Evolutionary conservation across 306 rosid species (phyloP).

Genomic region (Inga laurina): DNA sequence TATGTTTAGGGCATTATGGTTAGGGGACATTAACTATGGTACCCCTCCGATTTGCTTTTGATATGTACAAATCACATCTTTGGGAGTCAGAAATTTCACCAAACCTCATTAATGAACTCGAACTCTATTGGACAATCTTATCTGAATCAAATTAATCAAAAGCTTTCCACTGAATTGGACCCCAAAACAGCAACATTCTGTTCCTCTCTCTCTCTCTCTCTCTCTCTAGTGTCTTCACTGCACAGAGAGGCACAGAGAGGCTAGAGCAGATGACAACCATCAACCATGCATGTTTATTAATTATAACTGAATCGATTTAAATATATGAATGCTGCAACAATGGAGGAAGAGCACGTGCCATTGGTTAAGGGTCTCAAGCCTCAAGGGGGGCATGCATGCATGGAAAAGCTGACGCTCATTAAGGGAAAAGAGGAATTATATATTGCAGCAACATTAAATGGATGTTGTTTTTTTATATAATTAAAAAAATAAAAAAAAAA

Average conservation of each 20-base stretch:
- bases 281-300: neutral
- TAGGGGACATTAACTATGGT: constrained; percentile 59
- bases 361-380: constrained; percentile 19
- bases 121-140: constrained; percentile 41
- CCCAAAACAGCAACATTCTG: constrained; percentile 52
- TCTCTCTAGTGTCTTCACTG: constrained; percentile 2
- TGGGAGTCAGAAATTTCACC: constrained; percentile 60
- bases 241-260: neutral
- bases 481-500: neutral
- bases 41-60: constrained; percentile 66
- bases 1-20: constrained; percentile 31
- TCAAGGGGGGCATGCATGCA: constrained; percentile 38
- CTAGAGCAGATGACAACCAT: neutral
- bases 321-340: constrained; percentile 10
- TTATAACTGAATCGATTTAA: neutral
- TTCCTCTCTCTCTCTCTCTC: constrained; percentile 5
- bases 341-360: constrained; percentile 35
- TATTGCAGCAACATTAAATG: constrained; percentile 44
- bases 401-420: constrained; percentile 54
- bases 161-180: constrained; percentile 32
- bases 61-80: constrained; percentile 71
- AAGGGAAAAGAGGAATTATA: constrained; percentile 21
- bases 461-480: neutral
- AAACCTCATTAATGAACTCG: constrained; percentile 66
- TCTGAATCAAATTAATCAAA: constrained; percentile 35